These are phyloP conservation scores for Carex myosuroides DNA, from an alignment of 176 grass and related monocot genomes.

Conservation along the genomic window DNA sequence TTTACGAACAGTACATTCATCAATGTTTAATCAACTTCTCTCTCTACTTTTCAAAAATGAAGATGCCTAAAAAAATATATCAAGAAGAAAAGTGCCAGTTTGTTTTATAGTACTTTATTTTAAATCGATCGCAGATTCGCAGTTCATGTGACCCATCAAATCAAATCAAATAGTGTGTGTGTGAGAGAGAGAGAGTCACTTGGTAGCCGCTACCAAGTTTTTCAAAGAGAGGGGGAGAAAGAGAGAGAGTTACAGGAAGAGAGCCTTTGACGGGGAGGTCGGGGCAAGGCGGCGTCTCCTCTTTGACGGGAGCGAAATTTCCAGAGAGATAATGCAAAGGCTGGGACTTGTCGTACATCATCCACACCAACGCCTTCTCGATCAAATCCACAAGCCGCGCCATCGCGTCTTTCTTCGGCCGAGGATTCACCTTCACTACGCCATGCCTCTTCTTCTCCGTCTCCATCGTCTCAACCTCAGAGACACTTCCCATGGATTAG, in stretches of 20 bases:
- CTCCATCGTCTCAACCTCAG: not conserved
- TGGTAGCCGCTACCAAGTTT: too few species aligned
- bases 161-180: not conserved
- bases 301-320: slow-evolving; percentile 61
- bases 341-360: slow-evolving; percentile 46
- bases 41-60: not conserved
- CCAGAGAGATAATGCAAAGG: slow-evolving; percentile 76
- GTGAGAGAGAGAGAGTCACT: not conserved
- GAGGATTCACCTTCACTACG: slow-evolving; percentile 45
- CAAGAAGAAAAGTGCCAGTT: not conserved
- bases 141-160: not conserved
- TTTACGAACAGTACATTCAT: not conserved
- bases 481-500: slow-evolving; percentile 33
- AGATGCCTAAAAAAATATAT: not conserved
- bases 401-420: slow-evolving; percentile 45
- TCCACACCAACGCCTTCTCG: slow-evolving; percentile 45
- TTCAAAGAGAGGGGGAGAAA: not conserved
- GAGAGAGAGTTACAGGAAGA: slow-evolving; percentile 41
- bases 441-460: not conserved
- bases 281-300: slow-evolving; percentile 68
- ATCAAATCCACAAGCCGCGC: slow-evolving; percentile 64
- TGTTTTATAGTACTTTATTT: not conserved
- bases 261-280: slow-evolving; percentile 58
- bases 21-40: not conserved
- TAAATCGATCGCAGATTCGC: not conserved